Base-by-base conservation (phyloP, 1,139 yeast genomes). In the Sugiyamaella neomexicana region DNA sequence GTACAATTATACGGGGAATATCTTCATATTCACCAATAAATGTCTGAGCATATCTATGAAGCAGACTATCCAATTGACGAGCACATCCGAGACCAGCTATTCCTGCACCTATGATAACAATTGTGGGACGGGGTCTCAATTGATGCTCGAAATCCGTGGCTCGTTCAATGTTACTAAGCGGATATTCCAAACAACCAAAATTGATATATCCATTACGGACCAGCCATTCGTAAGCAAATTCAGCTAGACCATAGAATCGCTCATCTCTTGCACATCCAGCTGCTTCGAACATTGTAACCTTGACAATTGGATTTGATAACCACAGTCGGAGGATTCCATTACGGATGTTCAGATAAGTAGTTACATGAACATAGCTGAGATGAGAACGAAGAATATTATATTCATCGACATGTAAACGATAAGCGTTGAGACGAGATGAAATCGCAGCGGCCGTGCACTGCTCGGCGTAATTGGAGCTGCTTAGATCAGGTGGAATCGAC, bases 1-100 rank as follows among this genome's bases (percentile, higher is more conserved):
- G 60, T 1, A 75, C 64, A 6, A 73, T 57, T 15, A 75, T 68
- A 8, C 74, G 68, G 1, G 78, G 78, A 7, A 71, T 53, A 40
- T 70, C 75, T 45, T 74, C 75, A 53, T 71, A 71, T 38, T 72
- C 74, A 6, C 63, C 57, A 38, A 49, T 31, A 49, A 71, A 66
- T 27, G 65, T 63, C 38, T 68, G 65, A 4, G 71, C 67, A 53
- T 74, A 73, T 29, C 72, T 64, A 39, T 66, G 61, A 46, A 73
- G 62, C 17, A 75, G 63, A 36, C 68, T 65, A 31, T 72, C 75
- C 1, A 75, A 64, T 59, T 75, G 79, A 4, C 79, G 63, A 5
- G 78, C 79, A 50, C 75, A 70, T 40, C 75, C 69, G 9, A 75
- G 65, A 3, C 79, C 79, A 5, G 79, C 71, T 20, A 75, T 65